These are phyloP conservation scores for Leccinum fallax DNA, from an alignment of 1,284 basidiomycete genomes.

Conservation along the genomic window DNA sequence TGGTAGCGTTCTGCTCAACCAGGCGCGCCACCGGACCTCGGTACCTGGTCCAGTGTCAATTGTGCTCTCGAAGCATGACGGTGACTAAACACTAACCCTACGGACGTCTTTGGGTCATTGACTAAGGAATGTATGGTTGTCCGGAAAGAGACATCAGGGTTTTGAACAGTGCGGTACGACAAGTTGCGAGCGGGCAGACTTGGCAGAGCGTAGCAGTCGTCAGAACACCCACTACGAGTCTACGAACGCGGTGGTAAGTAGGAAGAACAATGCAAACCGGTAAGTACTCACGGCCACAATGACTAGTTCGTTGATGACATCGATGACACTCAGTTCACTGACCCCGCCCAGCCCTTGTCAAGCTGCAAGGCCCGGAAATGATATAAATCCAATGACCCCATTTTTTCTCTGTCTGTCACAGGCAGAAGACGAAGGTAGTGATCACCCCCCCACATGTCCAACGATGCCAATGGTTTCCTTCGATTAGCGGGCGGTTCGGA, in stretches of 20 bases:
- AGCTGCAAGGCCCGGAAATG: not conserved
- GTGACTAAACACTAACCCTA: not conserved
- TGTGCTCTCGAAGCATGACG: not conserved
- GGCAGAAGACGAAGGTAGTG: not conserved
- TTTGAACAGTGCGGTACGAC: not conserved
- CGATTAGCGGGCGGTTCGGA: not conserved
- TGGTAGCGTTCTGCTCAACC: not conserved
- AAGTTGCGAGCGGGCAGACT: constrained; percentile 1
- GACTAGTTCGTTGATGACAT: not conserved
- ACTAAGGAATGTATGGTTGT: not conserved
- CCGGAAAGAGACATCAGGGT: not conserved
- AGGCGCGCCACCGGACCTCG: not conserved
- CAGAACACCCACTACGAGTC: not conserved
- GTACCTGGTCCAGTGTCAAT: not conserved
- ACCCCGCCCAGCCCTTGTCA: not conserved
- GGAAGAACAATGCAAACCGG: not conserved
- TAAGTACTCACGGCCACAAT: not conserved
- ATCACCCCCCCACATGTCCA: not conserved
- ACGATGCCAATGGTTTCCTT: not conserved
- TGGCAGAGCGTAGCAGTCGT: constrained; percentile 2
- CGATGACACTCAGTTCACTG: too few relatives aligned
- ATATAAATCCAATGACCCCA: not conserved
- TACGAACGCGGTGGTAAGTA: not conserved
- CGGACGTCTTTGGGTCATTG: not conserved
- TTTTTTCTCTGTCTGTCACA: not conserved